A percentile compares a stretch with the other conserved stretches of the same genome.
Evolutionary conservation across 23 red algal genomes (phyloP).

Genomic region (Gracilariopsis chorda): DNA sequence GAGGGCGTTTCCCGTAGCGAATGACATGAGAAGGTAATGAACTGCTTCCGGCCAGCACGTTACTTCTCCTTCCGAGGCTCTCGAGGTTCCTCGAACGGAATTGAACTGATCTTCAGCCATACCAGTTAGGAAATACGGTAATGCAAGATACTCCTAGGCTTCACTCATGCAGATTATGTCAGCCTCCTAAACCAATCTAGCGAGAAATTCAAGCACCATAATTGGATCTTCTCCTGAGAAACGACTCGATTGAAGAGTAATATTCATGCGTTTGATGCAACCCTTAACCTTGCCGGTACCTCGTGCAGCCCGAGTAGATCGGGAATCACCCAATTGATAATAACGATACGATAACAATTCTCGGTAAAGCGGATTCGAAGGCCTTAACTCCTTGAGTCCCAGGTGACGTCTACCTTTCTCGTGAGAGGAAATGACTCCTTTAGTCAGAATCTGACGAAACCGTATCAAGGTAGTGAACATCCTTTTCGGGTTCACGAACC

Average conservation of each 20-base stretch:
- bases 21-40: conserved; percentile 19
- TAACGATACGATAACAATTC: too few relatives aligned
- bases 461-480: too few relatives aligned
- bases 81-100: neutral
- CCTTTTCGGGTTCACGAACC: too few relatives aligned
- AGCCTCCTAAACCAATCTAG: neutral
- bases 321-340: too few relatives aligned
- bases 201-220: neutral
- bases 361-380: too few relatives aligned
- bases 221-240: conserved; percentile 4
- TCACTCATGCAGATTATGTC: neutral
- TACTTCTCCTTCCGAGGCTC: conserved; percentile 32
- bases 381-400: too few relatives aligned
- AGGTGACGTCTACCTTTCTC: too few relatives aligned
- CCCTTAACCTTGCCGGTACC: too few relatives aligned
- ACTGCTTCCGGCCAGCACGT: conserved; percentile 45
- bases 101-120: neutral
- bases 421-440: too few relatives aligned
- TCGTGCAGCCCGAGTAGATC: too few relatives aligned
- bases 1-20: neutral
- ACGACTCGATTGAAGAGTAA: neutral
- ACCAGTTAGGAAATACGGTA: neutral
- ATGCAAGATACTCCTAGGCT: neutral
- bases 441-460: too few relatives aligned
- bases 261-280: neutral